Base-by-base conservation (phyloP, 2,329 filamentous ascomycete genomes). In the Penicillium sp. region DNA sequence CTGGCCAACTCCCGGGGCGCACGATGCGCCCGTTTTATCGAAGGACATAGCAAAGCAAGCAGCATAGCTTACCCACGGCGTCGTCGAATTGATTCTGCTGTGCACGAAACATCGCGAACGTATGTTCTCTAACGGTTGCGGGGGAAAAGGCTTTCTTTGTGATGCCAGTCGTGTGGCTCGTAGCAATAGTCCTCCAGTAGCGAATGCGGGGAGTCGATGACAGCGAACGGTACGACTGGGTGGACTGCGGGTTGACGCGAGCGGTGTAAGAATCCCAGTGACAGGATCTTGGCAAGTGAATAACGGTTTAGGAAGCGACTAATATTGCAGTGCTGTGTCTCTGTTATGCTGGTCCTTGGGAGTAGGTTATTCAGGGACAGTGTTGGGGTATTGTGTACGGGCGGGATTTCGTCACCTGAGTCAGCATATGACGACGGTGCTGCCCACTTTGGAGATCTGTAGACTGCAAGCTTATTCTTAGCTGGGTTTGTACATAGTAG, bases 31-130 rank as follows among this genome's bases (percentile, higher is more conserved):
- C n/a, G 33, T 28, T 2, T 16, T 4, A 19, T 12, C 3, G 36
- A 11, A 14, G 12, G 33, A 28, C 2, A 18, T 3, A 19, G n/a
- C 3, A 38, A 11, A 14, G 12, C 22, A 8, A 42, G 19, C 4
- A 13, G 46, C 8, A 34, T 7, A 27, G 73, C 80, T 67, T 75
- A 84, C 82, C 81, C 69, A 87, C 81, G 60, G 80, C 81, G 64
- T 87, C 84, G 69, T 87, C 84, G 61, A 87, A 87, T 39, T 80
- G 77, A 70, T 87, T 86, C 67, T 82, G 80, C 71, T 85, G 78
- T 44, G 77, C 74, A 62, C 79, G 78, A 70, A 82, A 82, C 79
- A 82, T 82, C 53, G 54, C 58, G 41, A 54, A 31, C 46, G 38
- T 54, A 44, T 48, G 50, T 33, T 37, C 49, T 56, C 37, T 46